Conservation (phyloP, 768 basidiomycete species). For the Serendipita indica region DNA sequence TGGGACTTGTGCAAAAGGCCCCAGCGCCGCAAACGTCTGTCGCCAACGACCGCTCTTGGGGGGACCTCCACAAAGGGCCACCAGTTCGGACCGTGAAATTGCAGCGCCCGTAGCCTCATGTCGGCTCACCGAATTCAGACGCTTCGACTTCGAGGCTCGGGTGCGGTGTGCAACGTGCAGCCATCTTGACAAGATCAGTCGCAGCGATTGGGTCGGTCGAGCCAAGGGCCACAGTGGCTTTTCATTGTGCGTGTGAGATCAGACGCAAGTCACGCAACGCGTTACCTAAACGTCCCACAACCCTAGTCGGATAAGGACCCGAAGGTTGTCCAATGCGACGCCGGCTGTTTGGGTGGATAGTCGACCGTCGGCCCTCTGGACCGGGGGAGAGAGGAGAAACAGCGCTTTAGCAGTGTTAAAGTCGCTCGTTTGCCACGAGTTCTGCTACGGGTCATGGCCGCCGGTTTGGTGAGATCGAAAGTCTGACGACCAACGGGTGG, state of each 20-base stretch:
- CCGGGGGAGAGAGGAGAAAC: too few species aligned
- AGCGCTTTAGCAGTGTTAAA: not conserved
- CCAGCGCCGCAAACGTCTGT: too few species aligned
- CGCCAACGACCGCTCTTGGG: too few species aligned
- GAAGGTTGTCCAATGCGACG: not conserved
- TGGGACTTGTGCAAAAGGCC: too few species aligned
- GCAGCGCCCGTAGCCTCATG: too few species aligned
- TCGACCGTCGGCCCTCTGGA: not conserved
- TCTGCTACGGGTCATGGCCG: not conserved
- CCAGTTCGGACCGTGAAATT: too few species aligned
- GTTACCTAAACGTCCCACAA: not conserved
- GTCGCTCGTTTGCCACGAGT: not conserved
- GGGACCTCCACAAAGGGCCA: too few species aligned
- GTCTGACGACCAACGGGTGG: not conserved
- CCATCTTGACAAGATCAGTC: not conserved
- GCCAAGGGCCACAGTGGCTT: not conserved
- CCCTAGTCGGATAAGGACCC: not conserved
- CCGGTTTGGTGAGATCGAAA: conserved; percentile 2
- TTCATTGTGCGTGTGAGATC: not conserved
- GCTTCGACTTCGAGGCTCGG: not conserved
- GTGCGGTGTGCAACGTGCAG: not conserved
- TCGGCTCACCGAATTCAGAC: not conserved
- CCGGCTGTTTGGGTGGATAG: not conserved
- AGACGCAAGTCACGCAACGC: not conserved
- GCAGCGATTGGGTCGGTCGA: not conserved